Percentiles rank a stretch among this genome's conserved stretches.
Evolutionary conservation across 2,329 filamentous ascomycete species (phyloP).

Genomic region (Sporothrix pseudoabietina): DNA sequence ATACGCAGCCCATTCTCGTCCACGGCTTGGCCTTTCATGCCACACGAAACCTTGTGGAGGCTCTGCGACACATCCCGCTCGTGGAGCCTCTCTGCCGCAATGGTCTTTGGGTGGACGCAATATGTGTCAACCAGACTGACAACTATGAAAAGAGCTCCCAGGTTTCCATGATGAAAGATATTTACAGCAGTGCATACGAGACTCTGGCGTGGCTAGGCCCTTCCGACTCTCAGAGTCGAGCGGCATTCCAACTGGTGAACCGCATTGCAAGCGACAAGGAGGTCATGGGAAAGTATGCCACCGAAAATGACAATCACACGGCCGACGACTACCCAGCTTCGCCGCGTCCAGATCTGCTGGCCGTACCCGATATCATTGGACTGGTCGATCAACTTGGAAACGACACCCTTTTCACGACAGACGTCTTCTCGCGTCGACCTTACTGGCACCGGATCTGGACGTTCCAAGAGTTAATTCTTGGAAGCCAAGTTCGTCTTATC

Average conservation of each 20-base stretch:
- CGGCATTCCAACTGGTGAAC: background rate
- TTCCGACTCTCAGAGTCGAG: background rate
- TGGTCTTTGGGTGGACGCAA: background rate
- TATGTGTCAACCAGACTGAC: background rate
- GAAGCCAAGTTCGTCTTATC: background rate
- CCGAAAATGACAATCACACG: background rate
- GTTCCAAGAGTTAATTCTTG: background rate
- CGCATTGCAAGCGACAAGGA: background rate
- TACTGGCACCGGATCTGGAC: background rate
- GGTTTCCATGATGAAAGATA: background rate
- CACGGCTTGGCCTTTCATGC: background rate
- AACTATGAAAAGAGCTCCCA: background rate
- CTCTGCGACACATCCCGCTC: background rate
- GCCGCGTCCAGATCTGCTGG: background rate
- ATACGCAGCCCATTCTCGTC: background rate
- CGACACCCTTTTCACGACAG: background rate
- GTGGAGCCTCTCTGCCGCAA: background rate
- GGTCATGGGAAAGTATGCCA: background rate
- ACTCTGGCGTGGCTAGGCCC: background rate
- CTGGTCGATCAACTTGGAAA: background rate
- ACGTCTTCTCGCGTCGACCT: background rate
- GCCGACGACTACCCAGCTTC: background rate
- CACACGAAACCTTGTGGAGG: background rate
- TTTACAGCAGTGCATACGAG: background rate
- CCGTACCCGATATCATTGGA: background rate